Percentiles rank a stretch among this genome's conserved stretches.
These are phyloP conservation scores for Sonneratia alba DNA, from an alignment of 345 rosid species.

Conservation along the genomic window DNA sequence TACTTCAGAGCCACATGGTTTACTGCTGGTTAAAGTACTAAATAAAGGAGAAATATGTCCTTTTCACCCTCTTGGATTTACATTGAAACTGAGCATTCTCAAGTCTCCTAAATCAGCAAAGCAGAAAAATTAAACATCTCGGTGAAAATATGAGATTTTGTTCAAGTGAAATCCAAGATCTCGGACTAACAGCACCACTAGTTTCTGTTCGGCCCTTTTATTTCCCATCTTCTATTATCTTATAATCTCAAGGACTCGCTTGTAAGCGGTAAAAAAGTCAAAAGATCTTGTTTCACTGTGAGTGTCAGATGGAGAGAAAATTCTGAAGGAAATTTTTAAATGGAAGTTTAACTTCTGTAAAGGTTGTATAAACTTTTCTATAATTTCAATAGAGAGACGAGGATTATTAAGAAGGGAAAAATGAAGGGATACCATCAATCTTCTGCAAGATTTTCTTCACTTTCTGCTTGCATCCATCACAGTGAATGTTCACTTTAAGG, in stretches of 20 bases:
- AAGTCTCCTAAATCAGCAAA: not conserved
- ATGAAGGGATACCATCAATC: constrained; percentile 51
- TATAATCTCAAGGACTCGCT: no score
- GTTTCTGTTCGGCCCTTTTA: no score
- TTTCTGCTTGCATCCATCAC: constrained; percentile 88
- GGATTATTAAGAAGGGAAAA: not conserved
- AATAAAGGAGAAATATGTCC: not conserved
- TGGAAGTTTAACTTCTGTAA: not conserved
- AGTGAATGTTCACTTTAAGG: constrained; percentile 90
- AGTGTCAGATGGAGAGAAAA: no score
- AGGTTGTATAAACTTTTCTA: not conserved
- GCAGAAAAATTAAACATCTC: not conserved
- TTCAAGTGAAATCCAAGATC: not conserved
- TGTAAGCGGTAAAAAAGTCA: no score
- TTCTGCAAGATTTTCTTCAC: constrained; percentile 90
- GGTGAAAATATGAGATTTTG: not conserved
- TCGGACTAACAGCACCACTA: not conserved
- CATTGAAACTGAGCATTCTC: not conserved
- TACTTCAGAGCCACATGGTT: not conserved
- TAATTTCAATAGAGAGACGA: not conserved
- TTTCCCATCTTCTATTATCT: no score
- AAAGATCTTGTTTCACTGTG: no score
- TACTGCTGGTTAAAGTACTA: not conserved
- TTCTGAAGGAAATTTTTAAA: not conserved
- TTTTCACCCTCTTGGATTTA: not conserved